Evolutionary conservation across 768 basidiomycete genomes (phyloP).

Genomic region (Daedaleopsis nitida): DNA sequence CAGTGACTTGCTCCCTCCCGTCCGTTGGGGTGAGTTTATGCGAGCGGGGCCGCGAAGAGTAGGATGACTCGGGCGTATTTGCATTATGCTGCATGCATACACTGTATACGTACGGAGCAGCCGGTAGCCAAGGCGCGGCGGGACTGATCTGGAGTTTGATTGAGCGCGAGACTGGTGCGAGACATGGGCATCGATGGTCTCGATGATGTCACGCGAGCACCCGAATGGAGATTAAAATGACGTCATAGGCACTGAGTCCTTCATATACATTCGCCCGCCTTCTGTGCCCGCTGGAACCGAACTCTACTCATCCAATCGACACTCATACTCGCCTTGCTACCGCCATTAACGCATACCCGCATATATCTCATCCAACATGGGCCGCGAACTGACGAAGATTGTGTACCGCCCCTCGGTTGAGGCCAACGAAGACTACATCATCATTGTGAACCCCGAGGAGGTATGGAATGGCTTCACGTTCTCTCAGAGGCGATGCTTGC

Average conservation of each 20-base stretch:
- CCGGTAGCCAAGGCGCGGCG: neutral
- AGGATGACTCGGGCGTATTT: neutral
- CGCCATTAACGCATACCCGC: constrained; percentile 11
- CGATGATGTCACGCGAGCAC: constrained; percentile 24
- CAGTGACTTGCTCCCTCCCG: neutral
- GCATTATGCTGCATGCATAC: too few relatives aligned
- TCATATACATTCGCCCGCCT: constrained; percentile 18
- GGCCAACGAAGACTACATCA: constrained; percentile 70
- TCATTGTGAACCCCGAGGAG: constrained; percentile 67
- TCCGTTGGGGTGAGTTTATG: constrained; percentile 12
- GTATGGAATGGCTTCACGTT: constrained; percentile 39
- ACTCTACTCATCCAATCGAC: constrained; percentile 19
- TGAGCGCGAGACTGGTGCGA: neutral
- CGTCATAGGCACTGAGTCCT: constrained; percentile 17
- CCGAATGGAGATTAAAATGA: constrained; percentile 10
- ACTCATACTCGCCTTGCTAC: constrained; percentile 4
- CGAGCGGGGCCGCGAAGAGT: neutral
- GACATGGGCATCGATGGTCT: constrained; percentile 29
- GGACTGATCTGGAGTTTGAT: constrained; percentile 10
- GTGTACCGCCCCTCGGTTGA: constrained; percentile 79
- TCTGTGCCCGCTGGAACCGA: neutral
- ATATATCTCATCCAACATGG: constrained; percentile 32
- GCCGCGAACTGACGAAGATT: constrained; percentile 55
- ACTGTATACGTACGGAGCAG: too few relatives aligned
- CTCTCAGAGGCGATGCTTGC: neutral